Evolutionary conservation across 2,329 filamentous ascomycete species (phyloP), one percentile per base, ranked within the genome.

Genomic region (Trichophyton mentagrophytes): DNA sequence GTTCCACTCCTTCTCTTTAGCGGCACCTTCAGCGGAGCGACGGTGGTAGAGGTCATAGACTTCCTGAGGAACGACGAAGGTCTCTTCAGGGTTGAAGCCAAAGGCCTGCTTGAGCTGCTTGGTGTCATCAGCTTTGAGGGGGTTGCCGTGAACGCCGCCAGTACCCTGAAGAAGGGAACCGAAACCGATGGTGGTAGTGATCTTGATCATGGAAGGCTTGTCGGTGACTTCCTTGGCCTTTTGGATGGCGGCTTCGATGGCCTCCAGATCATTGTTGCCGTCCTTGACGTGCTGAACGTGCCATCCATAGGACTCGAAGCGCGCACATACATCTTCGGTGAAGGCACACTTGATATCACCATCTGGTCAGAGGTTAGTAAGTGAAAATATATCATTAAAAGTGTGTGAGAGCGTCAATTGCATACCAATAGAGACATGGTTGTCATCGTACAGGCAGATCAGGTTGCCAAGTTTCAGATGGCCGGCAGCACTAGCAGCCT

Each of bases 381-480:
- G n/a, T 61, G 38, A 9, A 73, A 22, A 25, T 9, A 85, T 86
- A 70, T 82, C 36, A 30, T 20, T 30, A 30, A 22, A 22, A 13
- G 9, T 17, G 33, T 1, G 33, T 11, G 9, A 36, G 33, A 36
- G 33, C 9, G 2, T 17, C 36, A 17, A 22, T 57, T 30, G 63
- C 81, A 73, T 73, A 85, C 84, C 83, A 69, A 86, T 86, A 67
- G 84, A 95, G 73, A 99, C 97, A 77, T 96, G 88, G 85, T 99
- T 99, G 82, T 99, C 93, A 74, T 99, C 93, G 78, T 92, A 99
- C 78, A 99, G 83, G 77, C 84, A 85, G 78, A 97, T 97, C 72
- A 99, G 82, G 83, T 97, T 99, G 74, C 92, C 93, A 66, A 99
- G 85, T 83, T 97, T 88, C 77, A 97, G 83, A 81, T 99, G 93